A percentile compares a stretch with the other conserved stretches of the same genome.
These are phyloP conservation scores for Polysphondylium violaceum DNA, from an alignment of 78 protist species.

Conservation along the genomic window DNA sequence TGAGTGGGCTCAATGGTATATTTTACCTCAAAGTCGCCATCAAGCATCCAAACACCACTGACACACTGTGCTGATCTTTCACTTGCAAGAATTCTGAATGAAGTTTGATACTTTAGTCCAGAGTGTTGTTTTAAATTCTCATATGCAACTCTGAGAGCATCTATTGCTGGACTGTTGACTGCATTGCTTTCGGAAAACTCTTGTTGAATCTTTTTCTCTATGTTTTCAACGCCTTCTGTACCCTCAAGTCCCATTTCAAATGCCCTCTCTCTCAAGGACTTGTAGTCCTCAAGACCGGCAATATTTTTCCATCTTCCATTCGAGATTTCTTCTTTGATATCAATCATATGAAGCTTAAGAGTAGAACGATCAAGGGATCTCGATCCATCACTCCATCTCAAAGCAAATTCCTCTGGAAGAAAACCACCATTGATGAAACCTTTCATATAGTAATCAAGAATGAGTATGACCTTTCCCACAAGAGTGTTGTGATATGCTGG, in stretches of 20 bases:
- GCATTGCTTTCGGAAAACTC: not conserved
- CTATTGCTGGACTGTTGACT: not conserved
- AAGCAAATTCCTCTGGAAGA: not conserved
- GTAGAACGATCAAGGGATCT: not conserved
- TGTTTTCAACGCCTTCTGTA: not conserved
- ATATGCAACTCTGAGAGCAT: not conserved
- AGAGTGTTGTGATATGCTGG: constrained; percentile 51
- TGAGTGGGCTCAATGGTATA: constrained; percentile 42
- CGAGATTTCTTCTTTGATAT: constrained; percentile 23
- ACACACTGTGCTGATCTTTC: constrained; percentile 4
- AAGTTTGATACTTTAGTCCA: constrained; percentile 32
- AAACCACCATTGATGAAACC: constrained; percentile 67
- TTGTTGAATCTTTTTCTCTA: not conserved
- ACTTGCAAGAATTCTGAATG: constrained; percentile 40
- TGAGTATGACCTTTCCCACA: constrained; percentile 28
- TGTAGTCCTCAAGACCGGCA: not conserved
- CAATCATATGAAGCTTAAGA: not conserved
- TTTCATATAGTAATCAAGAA: constrained; percentile 55
- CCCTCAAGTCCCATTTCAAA: constrained; percentile 57
- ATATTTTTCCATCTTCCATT: constrained; percentile 7
- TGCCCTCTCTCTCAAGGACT: constrained; percentile 35
- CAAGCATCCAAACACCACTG: constrained; percentile 37
- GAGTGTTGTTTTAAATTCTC: not conserved
- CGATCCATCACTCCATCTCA: not conserved
- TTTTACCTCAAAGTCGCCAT: constrained; percentile 5